phyloP scores from a whole-genome alignment of 2,329 filamentous ascomycete species.

The Didymosphaeria variabile region DNA sequence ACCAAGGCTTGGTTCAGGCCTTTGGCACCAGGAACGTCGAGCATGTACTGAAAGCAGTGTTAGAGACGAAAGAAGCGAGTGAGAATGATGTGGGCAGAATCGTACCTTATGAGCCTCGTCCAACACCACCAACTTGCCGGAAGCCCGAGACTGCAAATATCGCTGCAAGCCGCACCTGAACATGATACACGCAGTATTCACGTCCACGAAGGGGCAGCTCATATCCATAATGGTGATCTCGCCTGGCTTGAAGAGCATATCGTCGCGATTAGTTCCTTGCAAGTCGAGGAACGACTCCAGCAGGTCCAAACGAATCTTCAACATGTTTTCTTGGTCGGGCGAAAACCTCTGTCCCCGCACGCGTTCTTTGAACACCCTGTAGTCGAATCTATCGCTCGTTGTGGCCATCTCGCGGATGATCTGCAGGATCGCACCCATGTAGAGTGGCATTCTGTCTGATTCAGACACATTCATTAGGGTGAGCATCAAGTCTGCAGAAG shows the following conservation, averaged over 20 bases:
- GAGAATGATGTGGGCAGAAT: not conserved
- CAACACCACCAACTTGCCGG: conserved; percentile 70
- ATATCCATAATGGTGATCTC: conserved; percentile 74
- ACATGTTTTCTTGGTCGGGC: conserved; percentile 59
- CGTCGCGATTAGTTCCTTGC: conserved; percentile 13
- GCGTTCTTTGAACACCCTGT: conserved; percentile 43
- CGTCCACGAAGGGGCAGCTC: conserved; percentile 74
- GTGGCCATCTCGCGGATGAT: conserved; percentile 67
- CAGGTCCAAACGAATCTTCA: conserved; percentile 68
- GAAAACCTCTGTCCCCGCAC: conserved; percentile 29
- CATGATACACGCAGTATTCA: conserved; percentile 72
- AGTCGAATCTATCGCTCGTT: conserved; percentile 62
- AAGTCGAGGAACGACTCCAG: conserved; percentile 70
- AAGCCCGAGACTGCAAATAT: conserved; percentile 62
- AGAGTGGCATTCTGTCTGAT: conserved; percentile 60
- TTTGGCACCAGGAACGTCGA: conserved; percentile 61
- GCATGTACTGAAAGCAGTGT: conserved; percentile 64
- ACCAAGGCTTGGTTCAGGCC: conserved; percentile 70
- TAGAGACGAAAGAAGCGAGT: conserved; percentile 7
- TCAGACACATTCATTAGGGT: conserved; percentile 62
- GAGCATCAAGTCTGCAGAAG: conserved; percentile 56
- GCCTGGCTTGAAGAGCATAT: conserved; percentile 51
- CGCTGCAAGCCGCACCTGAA: conserved; percentile 76
- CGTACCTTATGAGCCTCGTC: conserved; percentile 79
- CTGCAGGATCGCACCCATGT: conserved; percentile 55